phyloP scores from a whole-genome alignment of 2,329 filamentous ascomycete genomes.

The Alternaria brassicicola region DNA sequence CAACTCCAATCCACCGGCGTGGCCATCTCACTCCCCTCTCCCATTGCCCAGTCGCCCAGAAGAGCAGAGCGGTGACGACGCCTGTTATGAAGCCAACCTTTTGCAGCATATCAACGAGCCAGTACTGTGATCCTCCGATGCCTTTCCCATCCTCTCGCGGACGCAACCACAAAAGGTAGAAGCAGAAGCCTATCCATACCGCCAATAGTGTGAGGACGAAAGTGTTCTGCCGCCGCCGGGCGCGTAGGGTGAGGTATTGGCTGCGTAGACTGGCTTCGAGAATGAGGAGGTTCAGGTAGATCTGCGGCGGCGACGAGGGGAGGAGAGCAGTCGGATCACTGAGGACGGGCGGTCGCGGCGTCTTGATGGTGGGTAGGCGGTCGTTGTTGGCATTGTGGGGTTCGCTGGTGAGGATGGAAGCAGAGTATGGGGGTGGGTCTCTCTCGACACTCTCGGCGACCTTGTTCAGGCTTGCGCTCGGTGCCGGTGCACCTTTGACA shows the following conservation, averaged over 20 bases:
- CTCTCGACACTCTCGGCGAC: constrained; percentile 13
- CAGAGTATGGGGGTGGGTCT: constrained; percentile 22
- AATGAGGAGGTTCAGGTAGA: constrained; percentile 97
- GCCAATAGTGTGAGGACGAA: constrained; percentile 85
- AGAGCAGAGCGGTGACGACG: constrained; percentile 80
- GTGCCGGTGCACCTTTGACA: constrained; percentile 84
- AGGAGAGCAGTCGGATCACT: constrained; percentile 77
- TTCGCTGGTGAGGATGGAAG: constrained; percentile 18
- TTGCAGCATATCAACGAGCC: constrained; percentile 88
- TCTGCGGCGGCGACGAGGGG: constrained; percentile 91
- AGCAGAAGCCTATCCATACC: constrained; percentile 82
- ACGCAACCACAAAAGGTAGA: constrained; percentile 90
- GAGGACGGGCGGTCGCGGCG: constrained; percentile 48
- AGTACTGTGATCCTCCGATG: constrained; percentile 92
- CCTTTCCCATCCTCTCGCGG: constrained; percentile 93
- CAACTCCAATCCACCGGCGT: constrained; percentile 83
- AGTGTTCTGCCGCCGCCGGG: constrained; percentile 86
- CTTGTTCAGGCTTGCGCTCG: constrained; percentile 54
- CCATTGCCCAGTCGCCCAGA: constrained; percentile 97
- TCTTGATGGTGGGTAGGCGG: constrained; percentile 50
- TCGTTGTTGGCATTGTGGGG: constrained; percentile 45
- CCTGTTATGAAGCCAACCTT: constrained; percentile 92
- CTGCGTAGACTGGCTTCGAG: constrained; percentile 92
- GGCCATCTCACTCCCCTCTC: constrained; percentile 95
- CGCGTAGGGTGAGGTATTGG: constrained; percentile 89